Conservation (phyloP, 176 grass and related monocot species). For the Hordeum vulgare region MorexV3_pseudomolecules_assembly NC_058519.1:630851177-630851676, state of each 20-base stretch:
- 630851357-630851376: background rate
- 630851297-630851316: slow-evolving; percentile 64
- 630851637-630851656: slow-evolving; percentile 70
- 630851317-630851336: background rate
- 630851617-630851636: slow-evolving; percentile 71
- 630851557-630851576: background rate
- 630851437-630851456: background rate
- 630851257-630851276: slow-evolving; percentile 96
- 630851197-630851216: slow-evolving; percentile 84
- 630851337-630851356: background rate
- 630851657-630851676: slow-evolving; percentile 89
- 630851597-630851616: background rate
- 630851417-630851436: background rate
- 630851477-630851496: slow-evolving; percentile 84
- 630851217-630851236: slow-evolving; percentile 93
- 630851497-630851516: slow-evolving; percentile 90
- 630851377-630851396: background rate
- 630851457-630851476: slow-evolving; percentile 91
- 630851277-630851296: slow-evolving; percentile 93
- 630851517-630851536: slow-evolving; percentile 93
- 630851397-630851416: background rate
- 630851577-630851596: background rate
- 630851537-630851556: slow-evolving; percentile 47
- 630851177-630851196: slow-evolving; percentile 80
- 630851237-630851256: slow-evolving; percentile 93